A percentile compares a stretch with the other conserved stretches of the same genome.
Evolutionary conservation across 2,329 filamentous ascomycete species (phyloP).

Genomic region (Hawksworthiomyces lignivorus): DNA sequence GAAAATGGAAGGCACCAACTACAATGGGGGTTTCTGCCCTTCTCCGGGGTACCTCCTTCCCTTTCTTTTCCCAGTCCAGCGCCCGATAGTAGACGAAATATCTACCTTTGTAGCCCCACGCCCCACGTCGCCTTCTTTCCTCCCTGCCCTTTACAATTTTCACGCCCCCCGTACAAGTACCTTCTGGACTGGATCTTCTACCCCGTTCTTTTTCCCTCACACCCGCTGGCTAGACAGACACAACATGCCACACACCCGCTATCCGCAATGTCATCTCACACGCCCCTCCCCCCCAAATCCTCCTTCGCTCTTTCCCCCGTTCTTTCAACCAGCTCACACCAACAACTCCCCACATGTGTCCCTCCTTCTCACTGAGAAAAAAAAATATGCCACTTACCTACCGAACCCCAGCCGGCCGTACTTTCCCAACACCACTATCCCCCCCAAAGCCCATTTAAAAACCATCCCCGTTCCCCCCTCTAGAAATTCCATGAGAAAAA

Average conservation of each 20-base stretch:
- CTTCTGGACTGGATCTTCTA: constrained; percentile 7
- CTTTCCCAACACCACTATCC: neutral
- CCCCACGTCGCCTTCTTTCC: constrained; percentile 1
- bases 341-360: constrained; percentile 13
- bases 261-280: neutral
- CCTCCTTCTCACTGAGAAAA: constrained; percentile 8
- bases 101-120: neutral
- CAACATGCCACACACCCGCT: constrained; percentile 6
- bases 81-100: neutral
- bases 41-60: too few species aligned
- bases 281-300: constrained; percentile 6
- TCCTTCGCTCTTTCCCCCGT: constrained; percentile 6
- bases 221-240: constrained; percentile 1
- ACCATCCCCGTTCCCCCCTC: constrained; percentile 12
- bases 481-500: constrained; percentile 6
- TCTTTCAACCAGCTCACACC: constrained; percentile 5
- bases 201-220: constrained; percentile 4
- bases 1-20: too few species aligned
- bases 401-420: constrained; percentile 11
- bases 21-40: too few species aligned
- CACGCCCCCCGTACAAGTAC: constrained; percentile 1
- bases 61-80: neutral
- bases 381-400: constrained; percentile 12
- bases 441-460: constrained; percentile 15
- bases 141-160: constrained; percentile 2